Evolutionary conservation across 331 rosid genomes (phyloP).

Genomic region (Cydonia oblonga): DNA sequence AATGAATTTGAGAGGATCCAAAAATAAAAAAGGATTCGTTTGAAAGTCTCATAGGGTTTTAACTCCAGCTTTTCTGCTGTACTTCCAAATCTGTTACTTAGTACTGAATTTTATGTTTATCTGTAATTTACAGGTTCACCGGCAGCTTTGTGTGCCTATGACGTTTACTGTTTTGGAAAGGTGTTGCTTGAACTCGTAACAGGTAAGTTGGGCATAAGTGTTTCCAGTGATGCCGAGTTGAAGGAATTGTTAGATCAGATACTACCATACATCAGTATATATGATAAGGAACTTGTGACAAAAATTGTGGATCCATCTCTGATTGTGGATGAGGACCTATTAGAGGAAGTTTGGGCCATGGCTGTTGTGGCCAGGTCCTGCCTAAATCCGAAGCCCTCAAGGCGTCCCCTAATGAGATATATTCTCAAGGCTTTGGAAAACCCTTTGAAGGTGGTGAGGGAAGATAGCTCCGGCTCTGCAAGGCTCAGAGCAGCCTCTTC

Average conservation of each 20-base stretch:
- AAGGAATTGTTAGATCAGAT: slow-evolving; percentile 56
- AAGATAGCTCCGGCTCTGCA: slow-evolving; percentile 59
- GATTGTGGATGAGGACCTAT: slow-evolving; percentile 75
- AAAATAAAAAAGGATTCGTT: background rate
- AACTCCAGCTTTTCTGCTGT: background rate
- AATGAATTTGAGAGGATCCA: background rate
- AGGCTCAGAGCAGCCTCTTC: slow-evolving; percentile 73
- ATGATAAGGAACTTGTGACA: slow-evolving; percentile 70
- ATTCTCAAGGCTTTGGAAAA: slow-evolving; percentile 84
- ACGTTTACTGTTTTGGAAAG: slow-evolving; percentile 90
- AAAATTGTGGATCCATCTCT: slow-evolving; percentile 77
- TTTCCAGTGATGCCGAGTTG: slow-evolving; percentile 36
- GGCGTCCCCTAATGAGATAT: slow-evolving; percentile 79
- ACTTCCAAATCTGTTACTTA: background rate
- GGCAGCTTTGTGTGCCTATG: slow-evolving; percentile 65
- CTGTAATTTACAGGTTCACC: slow-evolving; percentile 47
- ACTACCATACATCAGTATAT: slow-evolving; percentile 54
- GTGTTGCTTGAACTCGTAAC: slow-evolving; percentile 87
- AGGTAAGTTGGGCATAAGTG: slow-evolving; percentile 72
- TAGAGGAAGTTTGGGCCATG: slow-evolving; percentile 98
- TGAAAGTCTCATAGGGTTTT: background rate
- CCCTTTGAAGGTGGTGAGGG: slow-evolving; percentile 87
- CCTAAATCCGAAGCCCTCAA: slow-evolving; percentile 73
- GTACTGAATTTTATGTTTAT: slow-evolving; percentile 1
- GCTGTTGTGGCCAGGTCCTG: slow-evolving; percentile 93